These are phyloP conservation scores for Clohesyomyces aquaticus DNA, from an alignment of 495 filamentous ascomycete species.

Conservation along the genomic window DNA sequence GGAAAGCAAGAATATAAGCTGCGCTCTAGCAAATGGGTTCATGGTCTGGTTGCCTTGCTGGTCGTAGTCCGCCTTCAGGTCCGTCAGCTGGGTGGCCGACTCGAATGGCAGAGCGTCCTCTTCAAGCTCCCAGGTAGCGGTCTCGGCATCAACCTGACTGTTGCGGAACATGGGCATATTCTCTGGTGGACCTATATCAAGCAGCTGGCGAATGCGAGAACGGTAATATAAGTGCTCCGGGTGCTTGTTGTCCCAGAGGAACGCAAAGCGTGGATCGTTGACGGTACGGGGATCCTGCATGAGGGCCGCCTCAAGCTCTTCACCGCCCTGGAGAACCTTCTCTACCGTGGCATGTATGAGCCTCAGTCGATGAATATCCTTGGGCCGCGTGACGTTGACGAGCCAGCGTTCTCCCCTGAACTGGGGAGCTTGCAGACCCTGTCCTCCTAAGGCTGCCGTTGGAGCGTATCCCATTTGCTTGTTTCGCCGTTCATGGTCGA, in stretches of 20 bases:
- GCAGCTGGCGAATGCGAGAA: conserved; percentile 66
- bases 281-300: conserved; percentile 84
- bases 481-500: background rate
- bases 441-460: conserved; percentile 15
- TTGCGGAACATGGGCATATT: conserved; percentile 20
- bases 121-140: conserved; percentile 71
- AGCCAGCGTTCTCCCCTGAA: background rate
- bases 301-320: conserved; percentile 89
- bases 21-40: conserved; percentile 81
- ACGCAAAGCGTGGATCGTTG: conserved; percentile 85
- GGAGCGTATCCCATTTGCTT: conserved; percentile 16
- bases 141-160: conserved; percentile 65
- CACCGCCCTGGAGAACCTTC: conserved; percentile 72
- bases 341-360: conserved; percentile 91
- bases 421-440: background rate
- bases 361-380: conserved; percentile 76
- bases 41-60: conserved; percentile 48
- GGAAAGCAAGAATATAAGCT: conserved; percentile 76
- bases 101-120: conserved; percentile 70
- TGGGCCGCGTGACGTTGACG: conserved; percentile 53
- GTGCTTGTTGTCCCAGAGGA: conserved; percentile 87
- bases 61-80: conserved; percentile 84
- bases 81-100: conserved; percentile 70
- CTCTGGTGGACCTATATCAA: conserved; percentile 29
- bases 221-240: conserved; percentile 82